Evolutionary conservation across 2,329 filamentous ascomycete genomes (phyloP).

Genomic region (Pestalotiopsis sp.): DNA sequence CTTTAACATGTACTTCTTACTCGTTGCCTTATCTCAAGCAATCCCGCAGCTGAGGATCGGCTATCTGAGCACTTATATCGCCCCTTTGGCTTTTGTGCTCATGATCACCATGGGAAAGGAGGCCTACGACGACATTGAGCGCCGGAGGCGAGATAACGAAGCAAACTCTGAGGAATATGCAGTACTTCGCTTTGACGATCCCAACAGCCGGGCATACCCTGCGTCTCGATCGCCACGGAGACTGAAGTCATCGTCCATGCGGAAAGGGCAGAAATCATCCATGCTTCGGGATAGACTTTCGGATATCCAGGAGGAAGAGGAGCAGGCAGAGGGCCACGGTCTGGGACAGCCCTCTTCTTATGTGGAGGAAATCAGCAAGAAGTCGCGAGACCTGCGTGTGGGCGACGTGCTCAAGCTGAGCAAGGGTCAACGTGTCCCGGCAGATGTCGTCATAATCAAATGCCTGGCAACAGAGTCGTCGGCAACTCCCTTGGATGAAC

Average conservation of each 20-base stretch:
- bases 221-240: conserved; percentile 40
- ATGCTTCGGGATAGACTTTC: conserved; percentile 49
- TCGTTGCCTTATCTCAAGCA: conserved; percentile 91
- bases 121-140: conserved; percentile 87
- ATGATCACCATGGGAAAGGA: conserved; percentile 94
- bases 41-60: conserved; percentile 89
- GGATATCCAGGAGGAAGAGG: conserved; percentile 72
- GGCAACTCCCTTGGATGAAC: conserved; percentile 29
- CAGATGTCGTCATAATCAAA: conserved; percentile 91
- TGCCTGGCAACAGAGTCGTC: conserved; percentile 64
- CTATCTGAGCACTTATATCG: conserved; percentile 92
- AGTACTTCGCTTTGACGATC: conserved; percentile 71
- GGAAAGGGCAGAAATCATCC: conserved; percentile 39
- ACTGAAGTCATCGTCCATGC: conserved; percentile 47
- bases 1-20: conserved; percentile 98
- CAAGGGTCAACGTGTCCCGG: conserved; percentile 91
- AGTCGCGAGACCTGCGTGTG: conserved; percentile 86
- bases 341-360: conserved; percentile 45
- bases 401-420: conserved; percentile 92
- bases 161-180: conserved; percentile 91
- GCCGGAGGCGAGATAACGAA: conserved; percentile 85
- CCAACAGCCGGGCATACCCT: conserved; percentile 34
- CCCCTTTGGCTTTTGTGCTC: conserved; percentile 88
- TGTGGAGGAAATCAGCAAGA: conserved; percentile 71
- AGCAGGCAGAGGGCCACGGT: conserved; percentile 48